These are phyloP conservation scores for Gonapodya prolifera DNA, from an alignment of 192 early-diverging fungal species.

Conservation along the genomic window DNA sequence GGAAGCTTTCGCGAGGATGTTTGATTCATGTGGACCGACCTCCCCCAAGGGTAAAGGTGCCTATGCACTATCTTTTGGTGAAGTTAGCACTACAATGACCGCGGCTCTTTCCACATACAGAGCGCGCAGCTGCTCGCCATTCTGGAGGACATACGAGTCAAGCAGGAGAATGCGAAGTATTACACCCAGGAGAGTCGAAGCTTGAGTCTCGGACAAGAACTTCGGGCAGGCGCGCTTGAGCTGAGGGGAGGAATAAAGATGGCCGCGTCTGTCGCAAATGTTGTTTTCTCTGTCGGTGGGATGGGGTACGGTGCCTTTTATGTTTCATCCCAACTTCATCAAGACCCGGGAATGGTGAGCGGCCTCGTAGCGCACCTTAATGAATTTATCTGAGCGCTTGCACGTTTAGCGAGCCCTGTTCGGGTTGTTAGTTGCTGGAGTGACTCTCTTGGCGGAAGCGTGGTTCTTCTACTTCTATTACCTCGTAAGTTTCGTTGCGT, in stretches of 20 bases:
- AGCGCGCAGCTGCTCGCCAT: neutral
- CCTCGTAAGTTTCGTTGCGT: neutral
- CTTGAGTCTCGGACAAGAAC: neutral
- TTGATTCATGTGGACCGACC: neutral
- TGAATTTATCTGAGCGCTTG: neutral
- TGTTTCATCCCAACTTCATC: neutral
- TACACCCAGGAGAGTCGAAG: neutral
- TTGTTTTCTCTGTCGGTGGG: neutral
- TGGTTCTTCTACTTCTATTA: slow-evolving; percentile 4
- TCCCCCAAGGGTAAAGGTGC: neutral
- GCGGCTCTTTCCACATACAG: no score
- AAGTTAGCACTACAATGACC: no score
- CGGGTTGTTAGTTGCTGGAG: neutral
- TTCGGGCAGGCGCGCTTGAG: neutral
- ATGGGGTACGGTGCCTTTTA: neutral
- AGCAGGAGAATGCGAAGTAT: neutral
- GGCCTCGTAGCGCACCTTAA: neutral
- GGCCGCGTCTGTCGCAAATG: neutral
- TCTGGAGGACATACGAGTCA: neutral
- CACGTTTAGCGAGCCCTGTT: neutral
- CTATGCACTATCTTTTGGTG: neutral
- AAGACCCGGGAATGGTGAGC: neutral
- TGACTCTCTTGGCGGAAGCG: neutral
- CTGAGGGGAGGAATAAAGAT: neutral
- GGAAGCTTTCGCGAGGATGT: neutral